Base-by-base conservation (phyloP, 441 rosid species). In the Populus hybrid region DNA sequence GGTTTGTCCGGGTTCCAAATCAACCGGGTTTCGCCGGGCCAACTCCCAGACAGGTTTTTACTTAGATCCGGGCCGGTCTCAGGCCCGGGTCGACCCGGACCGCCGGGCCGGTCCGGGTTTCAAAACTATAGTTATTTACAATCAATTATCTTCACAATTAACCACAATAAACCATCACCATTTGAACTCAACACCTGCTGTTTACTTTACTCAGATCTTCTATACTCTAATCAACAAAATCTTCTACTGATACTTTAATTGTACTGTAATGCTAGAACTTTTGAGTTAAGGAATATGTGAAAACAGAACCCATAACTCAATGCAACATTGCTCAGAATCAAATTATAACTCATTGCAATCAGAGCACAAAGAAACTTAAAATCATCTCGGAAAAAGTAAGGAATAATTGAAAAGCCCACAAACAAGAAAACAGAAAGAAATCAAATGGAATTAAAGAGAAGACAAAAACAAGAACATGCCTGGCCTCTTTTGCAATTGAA, bases 401-500 rank as follows among this genome's bases (percentile, higher is more conserved):
- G 16, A 36, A 12, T 23, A 1, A 9, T 42, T 64, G 35, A 28
- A 9, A 74, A 61, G 23, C 11, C 24, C 14, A 59, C n/a, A 64
- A 29, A 72, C 38, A 20, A n/a, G 31, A 3, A 1, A 2, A 33
- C 12, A 21, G 14, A 50, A 40, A 45, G 64, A 38, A 64, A 33
- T 2, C 3, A 61, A 65, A 61, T 61, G 29, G 28, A 12, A 76
- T 68, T 14, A 63, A 36, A 72, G 63, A 20, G 61, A 50, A 59
- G 29, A 72, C 66, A 38, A 76, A 67, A 77, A 40, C 2, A 42
- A 69, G 21, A 82, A 74, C 82, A 79, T 75, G 81, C 98, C 90
- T 95, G 98, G 80, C 98, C 97, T 86, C 99, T 82, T 87, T 93
- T 95, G 94, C 97, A 91, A 80, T 92, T 92, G 89, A 93, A 92